Conservation (phyloP, 1,284 basidiomycete species). For the Trichosporon coremiiforme region DNA sequence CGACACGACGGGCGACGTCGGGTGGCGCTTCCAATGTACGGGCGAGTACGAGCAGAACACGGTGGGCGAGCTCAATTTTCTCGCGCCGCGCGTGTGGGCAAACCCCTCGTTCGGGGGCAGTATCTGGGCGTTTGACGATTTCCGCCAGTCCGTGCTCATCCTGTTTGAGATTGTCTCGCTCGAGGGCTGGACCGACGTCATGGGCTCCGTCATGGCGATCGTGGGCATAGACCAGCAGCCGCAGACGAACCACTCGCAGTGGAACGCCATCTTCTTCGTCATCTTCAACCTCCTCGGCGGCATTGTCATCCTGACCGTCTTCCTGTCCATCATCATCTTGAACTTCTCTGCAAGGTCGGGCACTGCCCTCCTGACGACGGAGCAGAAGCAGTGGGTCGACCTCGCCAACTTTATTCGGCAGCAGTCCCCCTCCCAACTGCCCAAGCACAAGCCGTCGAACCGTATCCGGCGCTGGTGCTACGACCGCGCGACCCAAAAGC, state of each 20-base stretch:
- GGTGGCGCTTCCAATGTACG: constrained; percentile 68
- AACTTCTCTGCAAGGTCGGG: constrained; percentile 88
- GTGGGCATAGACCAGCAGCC: constrained; percentile 72
- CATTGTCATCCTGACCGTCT: constrained; percentile 84
- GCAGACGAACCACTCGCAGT: constrained; percentile 68
- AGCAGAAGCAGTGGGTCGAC: constrained; percentile 96
- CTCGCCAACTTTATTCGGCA: constrained; percentile 83
- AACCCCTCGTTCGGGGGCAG: constrained; percentile 75
- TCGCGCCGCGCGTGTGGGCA: constrained; percentile 83
- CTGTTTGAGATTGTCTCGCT: constrained; percentile 96
- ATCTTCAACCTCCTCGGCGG: constrained; percentile 92
- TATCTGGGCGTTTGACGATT: constrained; percentile 87
- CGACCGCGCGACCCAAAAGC: constrained; percentile 83
- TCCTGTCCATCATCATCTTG: constrained; percentile 90
- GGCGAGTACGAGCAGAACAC: constrained; percentile 67
- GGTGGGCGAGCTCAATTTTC: constrained; percentile 64
- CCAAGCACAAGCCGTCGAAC: constrained; percentile 35
- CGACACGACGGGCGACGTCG: constrained; percentile 61
- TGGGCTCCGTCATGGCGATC: constrained; percentile 79
- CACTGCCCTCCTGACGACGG: constrained; percentile 75
- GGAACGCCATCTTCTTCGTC: constrained; percentile 88
- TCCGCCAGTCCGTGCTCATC: constrained; percentile 82
- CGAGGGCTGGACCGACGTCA: constrained; percentile 94
- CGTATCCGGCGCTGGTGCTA: constrained; percentile 82
- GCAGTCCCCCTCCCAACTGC: constrained; percentile 75